phyloP scores from a whole-genome alignment of 768 basidiomycete species.

The Russula dissimulans region DNA sequence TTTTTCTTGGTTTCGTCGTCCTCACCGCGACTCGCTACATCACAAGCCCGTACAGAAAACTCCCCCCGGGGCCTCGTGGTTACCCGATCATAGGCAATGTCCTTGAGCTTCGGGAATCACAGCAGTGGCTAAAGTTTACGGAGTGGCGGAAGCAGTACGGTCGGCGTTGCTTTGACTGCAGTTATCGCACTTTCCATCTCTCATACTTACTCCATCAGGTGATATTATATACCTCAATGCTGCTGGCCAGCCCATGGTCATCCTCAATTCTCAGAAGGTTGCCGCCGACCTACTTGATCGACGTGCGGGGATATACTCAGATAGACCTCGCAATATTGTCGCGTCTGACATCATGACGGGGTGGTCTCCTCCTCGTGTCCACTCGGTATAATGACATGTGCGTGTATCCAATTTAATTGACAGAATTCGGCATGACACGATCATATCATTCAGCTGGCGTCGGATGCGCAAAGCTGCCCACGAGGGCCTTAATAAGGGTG shows the following conservation, averaged over 20 bases:
- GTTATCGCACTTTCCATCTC: neutral
- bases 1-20: conserved; percentile 1
- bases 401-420: neutral
- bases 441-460: conserved; percentile 8
- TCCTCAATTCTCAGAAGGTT: no score
- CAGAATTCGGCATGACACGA: neutral
- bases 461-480: neutral
- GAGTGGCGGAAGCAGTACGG: conserved; percentile 15
- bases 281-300: no score
- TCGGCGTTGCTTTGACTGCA: neutral
- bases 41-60: conserved; percentile 11
- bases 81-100: conserved; percentile 15
- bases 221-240: conserved; percentile 14
- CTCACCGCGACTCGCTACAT: neutral
- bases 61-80: conserved; percentile 14
- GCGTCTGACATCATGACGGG: no score
- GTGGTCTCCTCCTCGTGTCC: conserved; percentile 1
- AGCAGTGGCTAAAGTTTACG: conserved; percentile 17
- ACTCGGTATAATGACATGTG: neutral
- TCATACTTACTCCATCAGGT: conserved; percentile 1
- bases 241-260: conserved; percentile 9
- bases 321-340: neutral
- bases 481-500: no score
- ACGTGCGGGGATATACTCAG: no score
- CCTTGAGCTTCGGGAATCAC: conserved; percentile 3